These are phyloP conservation scores for Hyaloperonospora arabidopsidis DNA, from an alignment of 352 stramenopile genomes.

Conservation along the genomic window DNA sequence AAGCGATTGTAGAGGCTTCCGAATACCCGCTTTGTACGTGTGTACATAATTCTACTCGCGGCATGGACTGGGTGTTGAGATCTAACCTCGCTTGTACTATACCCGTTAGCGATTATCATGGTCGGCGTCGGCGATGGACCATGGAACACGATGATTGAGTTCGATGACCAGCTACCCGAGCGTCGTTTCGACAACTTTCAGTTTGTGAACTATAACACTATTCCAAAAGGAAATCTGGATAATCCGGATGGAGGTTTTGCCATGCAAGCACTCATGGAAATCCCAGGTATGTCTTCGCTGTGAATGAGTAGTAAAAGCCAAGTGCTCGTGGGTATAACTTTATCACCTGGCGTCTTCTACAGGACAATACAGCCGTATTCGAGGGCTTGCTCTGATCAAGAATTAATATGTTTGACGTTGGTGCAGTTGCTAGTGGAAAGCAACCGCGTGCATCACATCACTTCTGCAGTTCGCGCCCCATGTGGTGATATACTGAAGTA, in stretches of 20 bases:
- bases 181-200: constrained; percentile 80
- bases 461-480: not conserved
- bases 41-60: not conserved
- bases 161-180: constrained; percentile 59
- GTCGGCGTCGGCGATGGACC: constrained; percentile 70
- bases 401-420: constrained; percentile 3
- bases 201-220: constrained; percentile 73
- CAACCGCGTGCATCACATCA: no score
- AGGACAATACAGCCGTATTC: constrained; percentile 61
- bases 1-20: constrained; percentile 60
- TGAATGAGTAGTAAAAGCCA: not conserved
- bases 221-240: constrained; percentile 29
- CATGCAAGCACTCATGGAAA: constrained; percentile 40
- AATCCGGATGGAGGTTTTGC: constrained; percentile 39
- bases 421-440: not conserved
- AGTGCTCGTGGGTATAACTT: constrained; percentile 24
- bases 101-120: constrained; percentile 38
- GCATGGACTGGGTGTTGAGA: not conserved
- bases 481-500: no score
- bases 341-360: constrained; percentile 1
- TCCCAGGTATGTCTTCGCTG: constrained; percentile 37
- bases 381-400: constrained; percentile 38
- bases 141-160: constrained; percentile 71
- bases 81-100: constrained; percentile 1
- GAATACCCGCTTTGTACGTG: constrained; percentile 70